Conservation (phyloP, 306 rosid species). For the Rubus parviflorus region DNA sequence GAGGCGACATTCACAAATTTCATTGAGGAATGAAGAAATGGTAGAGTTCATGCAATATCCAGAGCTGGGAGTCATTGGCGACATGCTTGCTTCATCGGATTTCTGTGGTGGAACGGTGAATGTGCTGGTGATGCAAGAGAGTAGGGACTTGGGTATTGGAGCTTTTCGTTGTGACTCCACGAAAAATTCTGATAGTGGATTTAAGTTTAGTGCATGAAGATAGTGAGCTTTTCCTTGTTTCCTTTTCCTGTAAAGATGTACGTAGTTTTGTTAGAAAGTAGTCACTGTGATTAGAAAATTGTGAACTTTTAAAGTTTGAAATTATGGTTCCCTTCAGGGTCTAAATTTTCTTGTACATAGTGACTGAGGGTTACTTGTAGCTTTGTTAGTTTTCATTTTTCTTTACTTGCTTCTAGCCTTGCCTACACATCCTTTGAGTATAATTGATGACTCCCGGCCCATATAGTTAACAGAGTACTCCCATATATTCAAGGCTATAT, state of each 20-base stretch:
- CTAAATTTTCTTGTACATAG: not conserved
- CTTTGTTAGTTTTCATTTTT: not conserved
- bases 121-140: constrained; percentile 43
- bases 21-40: constrained; percentile 37
- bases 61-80: constrained; percentile 51
- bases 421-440: too few relatives aligned
- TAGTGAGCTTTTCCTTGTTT: not conserved
- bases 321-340: not conserved
- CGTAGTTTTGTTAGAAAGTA: not conserved
- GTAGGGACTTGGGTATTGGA: not conserved
- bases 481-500: too few relatives aligned
- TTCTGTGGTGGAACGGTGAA: constrained; percentile 39
- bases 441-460: too few relatives aligned
- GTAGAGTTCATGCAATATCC: constrained; percentile 40
- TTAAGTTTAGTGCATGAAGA: not conserved
- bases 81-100: constrained; percentile 48
- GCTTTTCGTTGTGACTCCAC: not conserved
- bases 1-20: constrained; percentile 9
- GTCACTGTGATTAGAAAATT: not conserved
- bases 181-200: not conserved
- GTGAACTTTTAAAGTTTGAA: not conserved
- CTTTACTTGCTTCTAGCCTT: too few relatives aligned
- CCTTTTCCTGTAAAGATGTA: not conserved
- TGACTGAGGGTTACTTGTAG: not conserved
- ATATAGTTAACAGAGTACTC: too few relatives aligned